phyloP scores from a whole-genome alignment of 495 filamentous ascomycete genomes.

The Elaphomyces granulatus region DNA sequence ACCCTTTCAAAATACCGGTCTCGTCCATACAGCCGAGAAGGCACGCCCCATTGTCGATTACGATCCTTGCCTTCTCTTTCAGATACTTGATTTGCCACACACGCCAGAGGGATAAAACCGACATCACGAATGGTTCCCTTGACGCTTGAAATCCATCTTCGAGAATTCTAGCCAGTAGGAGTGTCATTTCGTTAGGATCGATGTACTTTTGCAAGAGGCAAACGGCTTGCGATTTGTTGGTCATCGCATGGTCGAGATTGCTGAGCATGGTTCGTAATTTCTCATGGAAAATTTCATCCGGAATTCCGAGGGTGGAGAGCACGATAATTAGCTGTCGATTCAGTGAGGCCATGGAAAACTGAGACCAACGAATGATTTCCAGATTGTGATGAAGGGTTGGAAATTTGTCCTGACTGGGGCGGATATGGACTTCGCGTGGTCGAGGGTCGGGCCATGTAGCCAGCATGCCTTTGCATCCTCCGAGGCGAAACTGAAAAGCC shows the following conservation, averaged over 20 bases:
- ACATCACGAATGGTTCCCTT: constrained; percentile 70
- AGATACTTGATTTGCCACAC: constrained; percentile 72
- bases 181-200: constrained; percentile 75
- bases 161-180: constrained; percentile 60
- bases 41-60: constrained; percentile 69
- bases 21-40: constrained; percentile 87
- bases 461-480: constrained; percentile 83
- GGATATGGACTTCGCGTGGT: constrained; percentile 53
- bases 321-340: constrained; percentile 85
- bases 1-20: constrained; percentile 56
- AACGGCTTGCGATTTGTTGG: constrained; percentile 44
- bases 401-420: constrained; percentile 82
- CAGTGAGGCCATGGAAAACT: constrained; percentile 57
- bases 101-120: constrained; percentile 60
- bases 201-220: constrained; percentile 54
- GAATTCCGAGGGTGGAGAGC: constrained; percentile 61
- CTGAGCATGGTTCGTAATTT: constrained; percentile 52
- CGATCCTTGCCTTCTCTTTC: constrained; percentile 84
- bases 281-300: constrained; percentile 46
- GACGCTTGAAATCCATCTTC: constrained; percentile 59
- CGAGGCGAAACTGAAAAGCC: constrained; percentile 81
- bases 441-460: constrained; percentile 48
- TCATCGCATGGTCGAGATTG: constrained; percentile 53
- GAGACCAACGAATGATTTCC: constrained; percentile 73
- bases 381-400: constrained; percentile 50